Conservation (phyloP, 176 grass and related monocot genomes). For the Secale cereale region DNA sequence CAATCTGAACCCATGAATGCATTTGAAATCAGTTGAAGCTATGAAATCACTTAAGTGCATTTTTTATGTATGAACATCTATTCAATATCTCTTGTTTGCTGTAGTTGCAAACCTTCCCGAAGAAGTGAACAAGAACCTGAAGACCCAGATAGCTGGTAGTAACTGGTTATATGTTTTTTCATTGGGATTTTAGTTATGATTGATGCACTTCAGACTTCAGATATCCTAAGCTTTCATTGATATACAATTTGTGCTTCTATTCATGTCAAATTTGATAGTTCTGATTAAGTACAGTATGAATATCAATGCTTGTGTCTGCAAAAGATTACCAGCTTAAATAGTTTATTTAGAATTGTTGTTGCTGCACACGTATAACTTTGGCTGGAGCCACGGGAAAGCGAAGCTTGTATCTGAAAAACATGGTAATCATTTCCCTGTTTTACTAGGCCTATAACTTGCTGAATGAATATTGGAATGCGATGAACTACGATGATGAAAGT, state of each 20-base stretch:
- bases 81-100: background rate
- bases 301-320: no score
- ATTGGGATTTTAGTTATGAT: background rate
- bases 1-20: background rate
- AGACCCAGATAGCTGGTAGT: constrained; percentile 82
- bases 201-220: background rate
- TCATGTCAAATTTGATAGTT: background rate
- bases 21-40: background rate
- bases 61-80: no score
- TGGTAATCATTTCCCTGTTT: no score
- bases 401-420: no score
- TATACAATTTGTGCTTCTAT: background rate
- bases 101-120: constrained; percentile 62
- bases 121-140: constrained; percentile 58
- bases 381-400: no score
- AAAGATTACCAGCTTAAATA: no score
- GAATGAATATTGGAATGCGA: no score
- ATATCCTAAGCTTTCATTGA: background rate
- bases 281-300: background rate
- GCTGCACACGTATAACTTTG: no score
- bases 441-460: no score
- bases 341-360: no score
- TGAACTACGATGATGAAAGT: no score
- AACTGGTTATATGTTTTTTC: background rate
- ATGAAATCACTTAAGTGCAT: no score